Evolutionary conservation across 164 flowering plant species (phyloP).

Genomic region (Brasenia schreberi): DNA sequence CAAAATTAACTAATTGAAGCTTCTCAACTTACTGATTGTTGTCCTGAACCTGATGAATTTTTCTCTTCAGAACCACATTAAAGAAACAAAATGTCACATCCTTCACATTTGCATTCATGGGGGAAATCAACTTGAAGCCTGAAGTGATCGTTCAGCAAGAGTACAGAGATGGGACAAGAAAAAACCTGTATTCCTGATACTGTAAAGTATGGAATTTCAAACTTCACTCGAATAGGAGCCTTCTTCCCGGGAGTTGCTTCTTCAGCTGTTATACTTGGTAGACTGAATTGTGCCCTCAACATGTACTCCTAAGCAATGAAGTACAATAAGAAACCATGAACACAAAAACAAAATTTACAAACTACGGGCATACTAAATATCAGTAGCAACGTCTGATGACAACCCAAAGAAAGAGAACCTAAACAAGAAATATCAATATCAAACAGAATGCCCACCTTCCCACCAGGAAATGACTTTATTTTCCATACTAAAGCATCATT

Average conservation of each 20-base stretch:
- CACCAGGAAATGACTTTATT: conserved; percentile 94
- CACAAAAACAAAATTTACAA: too few relatives aligned
- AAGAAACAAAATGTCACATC: not conserved
- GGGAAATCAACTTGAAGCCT: not conserved
- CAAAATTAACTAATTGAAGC: too few relatives aligned
- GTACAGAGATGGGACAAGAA: not conserved
- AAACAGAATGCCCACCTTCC: conserved; percentile 42
- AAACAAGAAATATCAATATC: not conserved
- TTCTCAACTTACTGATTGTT: too few relatives aligned
- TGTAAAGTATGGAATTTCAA: conserved; percentile 97
- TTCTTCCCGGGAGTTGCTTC: conserved; percentile 81
- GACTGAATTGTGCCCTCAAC: conserved; percentile 88
- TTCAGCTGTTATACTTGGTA: conserved; percentile 84
- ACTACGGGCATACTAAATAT: too few relatives aligned
- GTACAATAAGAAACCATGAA: too few relatives aligned
- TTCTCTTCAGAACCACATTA: not conserved
- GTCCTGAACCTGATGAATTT: too few relatives aligned
- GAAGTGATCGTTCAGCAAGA: not conserved
- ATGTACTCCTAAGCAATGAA: conserved; percentile 61
- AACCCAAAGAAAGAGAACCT: not conserved
- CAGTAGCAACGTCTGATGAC: not conserved
- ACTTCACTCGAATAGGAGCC: conserved; percentile 96
- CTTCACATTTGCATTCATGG: not conserved
- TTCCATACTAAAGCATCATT: conserved; percentile 85
- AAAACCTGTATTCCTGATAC: conserved; percentile 96